These are phyloP conservation scores for Fusarium mexicanum DNA, from an alignment of 2,329 filamentous ascomycete genomes.

Conservation along the genomic window DNA sequence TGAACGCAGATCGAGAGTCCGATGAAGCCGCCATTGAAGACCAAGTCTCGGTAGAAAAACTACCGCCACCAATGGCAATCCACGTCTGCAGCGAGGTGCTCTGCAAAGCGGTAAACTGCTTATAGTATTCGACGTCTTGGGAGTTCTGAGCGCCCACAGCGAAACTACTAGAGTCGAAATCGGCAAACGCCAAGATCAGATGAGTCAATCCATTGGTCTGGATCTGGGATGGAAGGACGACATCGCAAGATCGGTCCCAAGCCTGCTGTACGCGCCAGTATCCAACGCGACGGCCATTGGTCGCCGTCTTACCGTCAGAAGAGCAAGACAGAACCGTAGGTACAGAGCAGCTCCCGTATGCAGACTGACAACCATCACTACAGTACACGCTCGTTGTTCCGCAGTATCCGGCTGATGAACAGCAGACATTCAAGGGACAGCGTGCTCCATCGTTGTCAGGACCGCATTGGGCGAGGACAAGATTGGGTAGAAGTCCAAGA, in stretches of 20 bases:
- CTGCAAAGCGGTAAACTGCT: not conserved
- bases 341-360: not conserved
- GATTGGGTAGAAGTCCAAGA: not conserved
- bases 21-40: not conserved
- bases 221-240: not conserved
- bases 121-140: not conserved
- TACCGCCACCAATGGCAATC: not conserved
- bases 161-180: not conserved
- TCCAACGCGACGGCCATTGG: not conserved
- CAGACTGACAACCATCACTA: fast-evolving
- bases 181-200: not conserved
- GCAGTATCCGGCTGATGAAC: not conserved
- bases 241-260: not conserved
- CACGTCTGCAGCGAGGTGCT: not conserved
- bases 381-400: not conserved
- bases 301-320: not conserved
- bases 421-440: not conserved
- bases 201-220: not conserved
- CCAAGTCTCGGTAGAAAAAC: not conserved
- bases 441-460: not conserved
- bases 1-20: not conserved
- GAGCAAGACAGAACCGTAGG: not conserved
- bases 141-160: not conserved
- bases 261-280: not conserved
- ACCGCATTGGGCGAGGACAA: not conserved